A percentile compares a stretch with the other conserved stretches of the same genome.
These are phyloP conservation scores for Russula compacta DNA, from an alignment of 768 basidiomycete genomes.

Conservation along the genomic window DNA sequence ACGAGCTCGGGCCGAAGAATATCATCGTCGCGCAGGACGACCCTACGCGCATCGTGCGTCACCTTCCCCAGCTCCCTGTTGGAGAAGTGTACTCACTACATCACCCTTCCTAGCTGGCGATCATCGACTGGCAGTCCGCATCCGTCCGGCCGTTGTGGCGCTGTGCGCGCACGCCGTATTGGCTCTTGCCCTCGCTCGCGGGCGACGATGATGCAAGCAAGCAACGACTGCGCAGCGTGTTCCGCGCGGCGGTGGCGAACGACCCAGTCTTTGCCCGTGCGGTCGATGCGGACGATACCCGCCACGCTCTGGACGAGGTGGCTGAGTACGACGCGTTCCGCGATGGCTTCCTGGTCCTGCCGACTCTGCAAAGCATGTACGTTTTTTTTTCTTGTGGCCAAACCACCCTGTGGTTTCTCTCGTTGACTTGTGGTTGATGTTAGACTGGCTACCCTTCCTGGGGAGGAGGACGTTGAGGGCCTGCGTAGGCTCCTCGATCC, in stretches of 20 bases:
- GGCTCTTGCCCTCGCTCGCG: constrained; percentile 25
- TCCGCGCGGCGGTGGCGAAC: constrained; percentile 22
- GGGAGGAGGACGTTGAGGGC: constrained; percentile 28
- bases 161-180: constrained; percentile 28
- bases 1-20: constrained; percentile 25
- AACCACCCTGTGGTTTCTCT: too few species aligned
- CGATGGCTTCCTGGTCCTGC: constrained; percentile 29
- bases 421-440: background rate
- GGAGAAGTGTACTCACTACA: too few species aligned
- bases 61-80: background rate
- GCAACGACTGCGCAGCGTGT: constrained; percentile 21
- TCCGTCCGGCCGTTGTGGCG: constrained; percentile 28
- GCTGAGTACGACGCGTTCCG: constrained; percentile 28
- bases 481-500: constrained; percentile 27
- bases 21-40: constrained; percentile 25
- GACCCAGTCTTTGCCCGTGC: constrained; percentile 24
- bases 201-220: constrained; percentile 17
- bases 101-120: constrained; percentile 17
- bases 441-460: constrained; percentile 29
- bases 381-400: background rate
- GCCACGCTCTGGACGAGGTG: constrained; percentile 28
- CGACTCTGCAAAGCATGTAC: constrained; percentile 31
- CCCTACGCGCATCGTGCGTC: constrained; percentile 25
- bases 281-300: constrained; percentile 26
- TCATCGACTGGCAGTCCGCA: constrained; percentile 26